Percentiles rank a stretch among this genome's conserved stretches.
Evolutionary conservation across 2,329 filamentous ascomycete species (phyloP).

Genomic region (Keithomyces neogunnii): DNA sequence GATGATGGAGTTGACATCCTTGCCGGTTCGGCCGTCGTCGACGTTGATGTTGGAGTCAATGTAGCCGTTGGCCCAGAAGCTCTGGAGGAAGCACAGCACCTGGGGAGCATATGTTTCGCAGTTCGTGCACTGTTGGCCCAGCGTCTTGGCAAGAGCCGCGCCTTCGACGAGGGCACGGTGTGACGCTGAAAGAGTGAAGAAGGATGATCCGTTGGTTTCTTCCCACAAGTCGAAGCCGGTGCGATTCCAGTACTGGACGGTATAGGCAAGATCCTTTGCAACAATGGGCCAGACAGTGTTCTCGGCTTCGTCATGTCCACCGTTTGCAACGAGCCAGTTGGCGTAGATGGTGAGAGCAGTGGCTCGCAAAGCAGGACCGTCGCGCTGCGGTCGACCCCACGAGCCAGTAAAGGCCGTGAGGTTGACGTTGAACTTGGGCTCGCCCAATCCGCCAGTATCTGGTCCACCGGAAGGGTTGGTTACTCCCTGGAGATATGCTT

Average conservation of each 20-base stretch:
- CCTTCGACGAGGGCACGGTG: constrained; percentile 65
- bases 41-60: constrained; percentile 61
- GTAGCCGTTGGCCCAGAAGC: constrained; percentile 62
- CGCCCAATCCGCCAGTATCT: constrained; percentile 48
- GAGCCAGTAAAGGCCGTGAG: constrained; percentile 52
- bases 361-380: constrained; percentile 70
- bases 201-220: constrained; percentile 67
- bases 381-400: constrained; percentile 70
- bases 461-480: constrained; percentile 57
- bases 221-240: constrained; percentile 76
- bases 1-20: constrained; percentile 64
- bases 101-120: constrained; percentile 61
- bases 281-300: constrained; percentile 64
- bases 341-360: constrained; percentile 65
- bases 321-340: constrained; percentile 61
- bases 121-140: constrained; percentile 51
- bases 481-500: constrained; percentile 56
- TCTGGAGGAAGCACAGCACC: constrained; percentile 64
- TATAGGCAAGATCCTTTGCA: constrained; percentile 67
- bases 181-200: constrained; percentile 66
- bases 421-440: constrained; percentile 65
- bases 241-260: constrained; percentile 61
- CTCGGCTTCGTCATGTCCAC: constrained; percentile 47
- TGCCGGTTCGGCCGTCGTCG: constrained; percentile 54
- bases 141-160: constrained; percentile 50